Evolutionary conservation across 768 basidiomycete species (phyloP).

Genomic region (Wakefieldia striispora): DNA sequence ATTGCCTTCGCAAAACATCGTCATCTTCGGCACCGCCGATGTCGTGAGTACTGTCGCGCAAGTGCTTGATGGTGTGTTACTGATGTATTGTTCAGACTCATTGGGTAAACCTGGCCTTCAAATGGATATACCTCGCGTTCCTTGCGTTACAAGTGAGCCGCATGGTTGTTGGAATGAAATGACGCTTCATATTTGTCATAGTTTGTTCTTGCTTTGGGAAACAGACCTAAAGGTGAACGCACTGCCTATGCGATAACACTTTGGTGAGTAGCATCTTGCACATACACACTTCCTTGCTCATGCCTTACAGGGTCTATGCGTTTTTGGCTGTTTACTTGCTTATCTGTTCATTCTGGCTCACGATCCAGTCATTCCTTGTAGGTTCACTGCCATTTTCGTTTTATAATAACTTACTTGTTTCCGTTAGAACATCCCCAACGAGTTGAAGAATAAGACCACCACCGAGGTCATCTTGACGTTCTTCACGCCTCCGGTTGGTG

Average conservation of each 20-base stretch:
- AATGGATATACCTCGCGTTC: constrained; percentile 87
- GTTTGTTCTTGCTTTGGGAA: constrained; percentile 74
- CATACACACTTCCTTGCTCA: constrained; percentile 5
- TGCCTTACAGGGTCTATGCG: constrained; percentile 69
- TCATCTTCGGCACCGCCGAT: constrained; percentile 68
- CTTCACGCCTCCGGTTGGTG: constrained; percentile 74
- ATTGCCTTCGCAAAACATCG: constrained; percentile 50
- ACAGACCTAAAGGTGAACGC: constrained; percentile 87
- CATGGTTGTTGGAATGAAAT: not conserved
- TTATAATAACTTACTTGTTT: constrained; percentile 1
- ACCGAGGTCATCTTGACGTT: constrained; percentile 55
- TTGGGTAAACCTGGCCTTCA: constrained; percentile 79
- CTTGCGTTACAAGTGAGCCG: constrained; percentile 66
- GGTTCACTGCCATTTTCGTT: constrained; percentile 15
- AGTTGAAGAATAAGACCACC: constrained; percentile 48
- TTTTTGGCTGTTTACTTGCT: constrained; percentile 81
- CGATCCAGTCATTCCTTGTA: constrained; percentile 75
- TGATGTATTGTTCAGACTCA: constrained; percentile 51
- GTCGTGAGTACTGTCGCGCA: constrained; percentile 50
- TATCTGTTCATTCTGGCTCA: constrained; percentile 84
- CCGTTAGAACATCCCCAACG: constrained; percentile 49
- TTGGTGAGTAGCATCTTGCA: constrained; percentile 44
- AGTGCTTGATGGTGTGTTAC: not conserved
- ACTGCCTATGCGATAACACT: constrained; percentile 67
- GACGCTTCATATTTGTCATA: constrained; percentile 13